Percentiles rank a stretch among this genome's conserved stretches.
Evolutionary conservation across 371 early-diverging fungal genomes (phyloP).

Genomic region (Fennellomyces sp.): DNA sequence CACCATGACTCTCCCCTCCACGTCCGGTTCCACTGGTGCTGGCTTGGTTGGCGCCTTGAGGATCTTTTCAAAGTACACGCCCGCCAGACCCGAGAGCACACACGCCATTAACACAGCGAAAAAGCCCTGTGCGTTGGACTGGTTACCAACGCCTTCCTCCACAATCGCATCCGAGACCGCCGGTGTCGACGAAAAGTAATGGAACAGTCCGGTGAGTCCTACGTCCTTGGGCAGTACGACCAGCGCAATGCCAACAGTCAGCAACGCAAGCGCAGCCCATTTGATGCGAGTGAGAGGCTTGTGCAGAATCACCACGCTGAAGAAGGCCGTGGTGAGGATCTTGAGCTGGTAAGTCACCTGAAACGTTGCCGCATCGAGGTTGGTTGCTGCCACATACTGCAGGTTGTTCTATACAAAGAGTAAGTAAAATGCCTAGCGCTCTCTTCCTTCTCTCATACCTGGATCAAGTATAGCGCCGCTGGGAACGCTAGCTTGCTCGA

Average conservation of each 20-base stretch:
- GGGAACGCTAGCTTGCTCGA: conserved; percentile 76
- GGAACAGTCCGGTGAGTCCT: conserved; percentile 2
- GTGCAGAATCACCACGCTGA: conserved; percentile 80
- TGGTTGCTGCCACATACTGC: conserved; percentile 88
- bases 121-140: conserved; percentile 40
- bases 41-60: conserved; percentile 62
- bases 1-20: conserved; percentile 5
- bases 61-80: conserved; percentile 96
- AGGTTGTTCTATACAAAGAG: conserved; percentile 73
- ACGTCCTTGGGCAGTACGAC: conserved; percentile 57
- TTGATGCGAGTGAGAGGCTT: conserved; percentile 68
- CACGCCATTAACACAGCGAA: conserved; percentile 83
- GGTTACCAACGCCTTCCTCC: conserved; percentile 31
- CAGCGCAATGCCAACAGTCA: conserved; percentile 88
- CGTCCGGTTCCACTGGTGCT: conserved; percentile 2
- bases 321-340: conserved; percentile 94
- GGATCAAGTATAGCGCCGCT: conserved; percentile 89
- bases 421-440: neutral
- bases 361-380: conserved; percentile 94
- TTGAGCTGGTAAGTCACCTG: conserved; percentile 97
- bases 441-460: conserved; percentile 37
- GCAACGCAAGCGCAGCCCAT: conserved; percentile 82
- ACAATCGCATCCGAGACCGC: neutral
- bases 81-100: conserved; percentile 90
- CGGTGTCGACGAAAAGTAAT: neutral